A percentile compares a stretch with the other conserved stretches of the same genome.
These are phyloP conservation scores for Lolium rigidum DNA, from an alignment of 176 grass and related monocot genomes.

Conservation along the genomic window DNA sequence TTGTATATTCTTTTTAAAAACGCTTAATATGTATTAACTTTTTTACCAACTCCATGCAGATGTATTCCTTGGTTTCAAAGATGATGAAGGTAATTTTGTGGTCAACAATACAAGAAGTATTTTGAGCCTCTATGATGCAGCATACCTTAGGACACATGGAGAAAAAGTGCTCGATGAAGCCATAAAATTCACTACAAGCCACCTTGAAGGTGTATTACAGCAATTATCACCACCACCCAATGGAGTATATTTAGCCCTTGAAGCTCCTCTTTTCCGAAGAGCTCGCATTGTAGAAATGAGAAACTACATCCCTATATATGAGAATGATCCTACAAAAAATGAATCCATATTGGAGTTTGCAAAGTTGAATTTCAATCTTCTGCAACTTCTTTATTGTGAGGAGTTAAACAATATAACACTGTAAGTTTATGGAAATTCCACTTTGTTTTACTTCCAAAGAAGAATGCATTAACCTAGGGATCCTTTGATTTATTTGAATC, in stretches of 20 bases:
- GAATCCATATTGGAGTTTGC: constrained; percentile 44
- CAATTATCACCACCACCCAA: neutral
- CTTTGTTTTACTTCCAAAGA: neutral
- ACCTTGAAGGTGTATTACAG: constrained; percentile 20
- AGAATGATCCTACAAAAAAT: constrained; percentile 36
- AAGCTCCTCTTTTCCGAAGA: constrained; percentile 42
- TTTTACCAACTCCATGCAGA: constrained; percentile 30
- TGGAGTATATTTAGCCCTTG: constrained; percentile 17
- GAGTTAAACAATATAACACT: constrained; percentile 43
- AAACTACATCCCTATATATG: constrained; percentile 50
- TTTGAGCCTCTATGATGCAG: constrained; percentile 51
- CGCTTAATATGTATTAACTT: neutral
- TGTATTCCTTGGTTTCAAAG: constrained; percentile 34
- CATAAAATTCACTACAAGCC: constrained; percentile 30
- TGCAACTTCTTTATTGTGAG: constrained; percentile 55
- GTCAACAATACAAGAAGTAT: constrained; percentile 34
- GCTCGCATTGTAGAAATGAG: constrained; percentile 40
- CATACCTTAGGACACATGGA: constrained; percentile 37
- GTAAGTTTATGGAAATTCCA: constrained; percentile 30
- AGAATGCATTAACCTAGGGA: neutral
- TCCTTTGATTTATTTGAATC: neutral
- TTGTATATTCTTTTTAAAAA: neutral
- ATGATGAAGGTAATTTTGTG: constrained; percentile 23
- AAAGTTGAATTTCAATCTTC: constrained; percentile 60
- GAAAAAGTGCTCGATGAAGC: constrained; percentile 46